Percentiles rank a stretch among this genome's conserved stretches.
phyloP scores from a whole-genome alignment of 352 stramenopile genomes.

The Phytophthora pluvialis region DNA sequence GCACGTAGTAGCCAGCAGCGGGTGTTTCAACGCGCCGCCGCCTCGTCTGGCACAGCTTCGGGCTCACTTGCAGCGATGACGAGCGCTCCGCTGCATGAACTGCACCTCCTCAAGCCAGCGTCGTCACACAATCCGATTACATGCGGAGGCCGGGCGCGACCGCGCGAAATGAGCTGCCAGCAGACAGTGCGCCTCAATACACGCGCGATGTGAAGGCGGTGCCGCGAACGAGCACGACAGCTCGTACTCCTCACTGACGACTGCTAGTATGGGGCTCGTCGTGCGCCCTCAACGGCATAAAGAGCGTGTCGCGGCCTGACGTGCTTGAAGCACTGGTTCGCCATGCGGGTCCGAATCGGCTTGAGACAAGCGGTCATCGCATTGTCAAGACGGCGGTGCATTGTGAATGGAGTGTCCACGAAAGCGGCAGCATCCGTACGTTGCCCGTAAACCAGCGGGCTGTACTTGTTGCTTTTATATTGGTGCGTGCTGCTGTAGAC shows the following conservation, averaged over 20 bases:
- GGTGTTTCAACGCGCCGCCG: constrained; percentile 24
- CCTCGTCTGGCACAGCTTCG: constrained; percentile 25
- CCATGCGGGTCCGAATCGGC: background rate
- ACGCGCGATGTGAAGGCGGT: constrained; percentile 2
- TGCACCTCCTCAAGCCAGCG: constrained; percentile 4
- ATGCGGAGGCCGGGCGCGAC: constrained; percentile 6
- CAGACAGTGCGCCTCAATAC: constrained; percentile 19
- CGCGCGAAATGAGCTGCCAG: constrained; percentile 11
- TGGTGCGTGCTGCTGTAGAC: background rate
- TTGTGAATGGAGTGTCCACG: background rate
- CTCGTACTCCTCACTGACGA: constrained; percentile 10
- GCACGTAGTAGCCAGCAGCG: constrained; percentile 17
- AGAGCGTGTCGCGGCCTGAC: constrained; percentile 16
- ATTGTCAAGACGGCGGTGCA: constrained; percentile 5
- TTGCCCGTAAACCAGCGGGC: constrained; percentile 1
- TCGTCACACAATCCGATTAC: constrained; percentile 22
- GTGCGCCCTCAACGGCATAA: constrained; percentile 5
- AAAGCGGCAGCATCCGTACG: constrained; percentile 2
- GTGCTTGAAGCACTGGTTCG: background rate
- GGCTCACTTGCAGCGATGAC: constrained; percentile 4
- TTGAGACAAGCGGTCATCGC: constrained; percentile 16
- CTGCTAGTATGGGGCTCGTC: background rate
- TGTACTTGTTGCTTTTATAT: constrained; percentile 1
- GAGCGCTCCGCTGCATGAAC: constrained; percentile 9
- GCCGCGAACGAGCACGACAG: background rate